Conservation (phyloP, 2,329 filamentous ascomycete species). For the Plectosphaerella cucumerina region DNA sequence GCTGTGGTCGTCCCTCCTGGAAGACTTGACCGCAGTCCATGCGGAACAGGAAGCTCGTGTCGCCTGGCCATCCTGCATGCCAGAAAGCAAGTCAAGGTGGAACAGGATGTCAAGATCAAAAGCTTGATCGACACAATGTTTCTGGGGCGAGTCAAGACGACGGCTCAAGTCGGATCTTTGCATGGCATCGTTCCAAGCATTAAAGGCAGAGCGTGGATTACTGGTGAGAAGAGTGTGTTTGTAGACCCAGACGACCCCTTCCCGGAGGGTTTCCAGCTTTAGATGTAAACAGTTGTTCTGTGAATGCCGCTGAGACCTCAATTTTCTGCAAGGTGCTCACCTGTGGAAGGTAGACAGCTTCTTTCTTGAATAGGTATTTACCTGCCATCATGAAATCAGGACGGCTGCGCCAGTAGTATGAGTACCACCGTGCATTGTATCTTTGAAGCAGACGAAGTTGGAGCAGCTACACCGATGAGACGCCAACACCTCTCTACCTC, state of each 20-base stretch:
- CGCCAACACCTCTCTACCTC: no score
- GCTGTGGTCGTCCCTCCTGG: constrained; percentile 40
- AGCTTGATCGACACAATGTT: constrained; percentile 33
- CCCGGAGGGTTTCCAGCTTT: constrained; percentile 23
- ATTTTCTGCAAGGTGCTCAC: not conserved
- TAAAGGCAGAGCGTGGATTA: constrained; percentile 41
- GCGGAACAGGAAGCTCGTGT: constrained; percentile 39
- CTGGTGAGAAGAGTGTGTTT: constrained; percentile 36
- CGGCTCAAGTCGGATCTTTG: constrained; percentile 31
- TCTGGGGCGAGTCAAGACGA: no score
- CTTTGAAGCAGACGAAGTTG: no score
- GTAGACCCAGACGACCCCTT: constrained; percentile 40
- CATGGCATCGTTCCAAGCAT: constrained; percentile 34
- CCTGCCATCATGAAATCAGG: no score
- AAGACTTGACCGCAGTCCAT: constrained; percentile 40
- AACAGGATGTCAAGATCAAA: constrained; percentile 30
- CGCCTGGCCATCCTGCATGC: constrained; percentile 38
- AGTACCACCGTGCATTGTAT: no score
- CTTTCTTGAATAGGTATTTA: no score
- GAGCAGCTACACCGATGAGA: no score
- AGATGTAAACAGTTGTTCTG: no score
- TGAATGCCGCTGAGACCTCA: no score
- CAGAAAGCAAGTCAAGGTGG: constrained; percentile 28
- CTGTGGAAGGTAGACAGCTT: not conserved
- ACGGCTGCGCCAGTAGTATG: no score